phyloP scores from a whole-genome alignment of 208 protist species.

The Angomonas deanei region DNA sequence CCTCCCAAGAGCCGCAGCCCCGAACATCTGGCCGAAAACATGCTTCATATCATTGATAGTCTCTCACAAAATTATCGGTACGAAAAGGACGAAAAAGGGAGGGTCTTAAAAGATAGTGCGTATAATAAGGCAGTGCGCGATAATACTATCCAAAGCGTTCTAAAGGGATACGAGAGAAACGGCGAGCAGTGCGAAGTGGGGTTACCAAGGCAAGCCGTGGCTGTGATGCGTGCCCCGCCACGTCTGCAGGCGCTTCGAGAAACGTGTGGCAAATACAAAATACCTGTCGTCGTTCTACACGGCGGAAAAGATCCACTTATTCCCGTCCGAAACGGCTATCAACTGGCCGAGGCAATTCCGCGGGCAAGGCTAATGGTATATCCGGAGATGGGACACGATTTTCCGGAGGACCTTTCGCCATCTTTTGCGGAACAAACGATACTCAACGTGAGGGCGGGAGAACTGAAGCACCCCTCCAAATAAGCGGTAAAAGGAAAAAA shows the following conservation, averaged over 20 bases:
- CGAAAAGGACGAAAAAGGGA: constrained; percentile 10
- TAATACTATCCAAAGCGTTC: constrained; percentile 7
- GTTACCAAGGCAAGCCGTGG: constrained; percentile 41
- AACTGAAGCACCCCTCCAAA: not conserved
- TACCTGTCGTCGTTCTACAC: constrained; percentile 59
- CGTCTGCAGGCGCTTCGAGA: constrained; percentile 12
- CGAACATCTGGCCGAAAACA: constrained; percentile 40
- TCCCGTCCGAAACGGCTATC: constrained; percentile 55
- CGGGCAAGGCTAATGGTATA: constrained; percentile 63
- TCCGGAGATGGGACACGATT: constrained; percentile 51
- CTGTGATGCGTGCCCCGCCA: constrained; percentile 44
- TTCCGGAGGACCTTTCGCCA: constrained; percentile 29
- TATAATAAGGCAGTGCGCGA: constrained; percentile 17
- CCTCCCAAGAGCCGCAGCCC: constrained; percentile 31
- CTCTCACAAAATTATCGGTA: constrained; percentile 32
- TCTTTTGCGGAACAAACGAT: constrained; percentile 43
- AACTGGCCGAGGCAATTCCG: constrained; percentile 38
- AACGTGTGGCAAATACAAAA: constrained; percentile 17
- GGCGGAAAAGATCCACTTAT: constrained; percentile 57
- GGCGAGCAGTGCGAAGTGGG: constrained; percentile 22
- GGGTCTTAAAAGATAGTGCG: constrained; percentile 17
- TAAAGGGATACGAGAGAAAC: constrained; percentile 12
- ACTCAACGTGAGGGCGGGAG: constrained; percentile 27
- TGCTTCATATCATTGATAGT: constrained; percentile 32
- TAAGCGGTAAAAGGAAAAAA: not conserved